Base-by-base conservation (phyloP, 106 monocot genomes). In the Triglochin maritima region DNA sequence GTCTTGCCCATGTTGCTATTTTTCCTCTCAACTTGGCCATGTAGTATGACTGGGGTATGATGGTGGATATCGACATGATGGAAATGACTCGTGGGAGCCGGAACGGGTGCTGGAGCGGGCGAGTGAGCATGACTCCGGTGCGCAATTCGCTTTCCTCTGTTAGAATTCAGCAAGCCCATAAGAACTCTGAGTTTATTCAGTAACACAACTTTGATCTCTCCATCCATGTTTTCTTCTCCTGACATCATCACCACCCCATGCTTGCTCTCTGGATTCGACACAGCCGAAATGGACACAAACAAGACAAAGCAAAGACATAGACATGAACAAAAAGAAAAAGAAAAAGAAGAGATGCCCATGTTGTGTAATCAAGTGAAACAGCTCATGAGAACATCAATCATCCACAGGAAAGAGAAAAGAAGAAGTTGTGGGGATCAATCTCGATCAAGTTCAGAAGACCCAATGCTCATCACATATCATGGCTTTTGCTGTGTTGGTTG, bases 131-230 rank as follows among this genome's bases (percentile, higher is more conserved):
- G 7, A 3, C 59, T 56, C 4, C 48, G 8, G 10, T 10, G 46
- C 9, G 17, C 17, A 6, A 7, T 14, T 4, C 57, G 47, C 3
- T 9, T 55, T 57, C 56, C 44, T 17, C 29, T 46, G 10, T 48
- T 64, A 12, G 12, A 10, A 5, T 41, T 49, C n/a, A 13, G 45
- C 68, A 64, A 64, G 44, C 71, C 71, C 3, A 71, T 49, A 17
- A 71, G 51, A 6, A 61, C 12, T 43, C 71, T 71, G 62, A 71
- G 50, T 51, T 59, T 71, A 17, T 71, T 61, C 13, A 62, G 57
- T 45, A 71, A 11, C 52, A 56, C 54, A 68, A 53, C 16, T 43
- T 50, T 54, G 11, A 44, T 49, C 9, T 14, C 14, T 51, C 61
- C 63, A 64, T n/a, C 46, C 42, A 48, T 58, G 49, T 63, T 46